Conservation (phyloP, 2,329 filamentous ascomycete genomes). For the Tolypocladium paradoxum region DNA sequence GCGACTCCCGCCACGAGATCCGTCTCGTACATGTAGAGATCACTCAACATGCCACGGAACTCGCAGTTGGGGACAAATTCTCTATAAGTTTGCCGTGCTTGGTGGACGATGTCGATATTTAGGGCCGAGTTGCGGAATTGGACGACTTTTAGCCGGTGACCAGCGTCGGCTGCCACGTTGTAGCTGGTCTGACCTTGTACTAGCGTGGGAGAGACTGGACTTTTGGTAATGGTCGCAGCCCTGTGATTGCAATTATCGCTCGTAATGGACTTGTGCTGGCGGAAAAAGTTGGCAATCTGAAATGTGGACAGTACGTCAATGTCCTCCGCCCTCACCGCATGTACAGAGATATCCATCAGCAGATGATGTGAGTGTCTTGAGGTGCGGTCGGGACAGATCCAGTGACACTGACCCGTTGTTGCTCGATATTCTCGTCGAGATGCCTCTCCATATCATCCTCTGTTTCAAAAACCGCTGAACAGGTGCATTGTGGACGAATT, state of each 20-base stretch:
- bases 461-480: background rate
- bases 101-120: slow-evolving; percentile 4
- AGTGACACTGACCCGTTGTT: background rate
- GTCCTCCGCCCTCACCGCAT: slow-evolving; percentile 1
- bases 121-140: slow-evolving; percentile 9
- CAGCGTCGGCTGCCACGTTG: slow-evolving; percentile 5
- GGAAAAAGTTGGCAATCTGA: slow-evolving; percentile 7
- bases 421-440: background rate
- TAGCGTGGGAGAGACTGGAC: slow-evolving; percentile 6
- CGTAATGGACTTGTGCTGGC: background rate
- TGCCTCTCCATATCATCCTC: background rate
- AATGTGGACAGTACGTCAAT: slow-evolving; percentile 3
- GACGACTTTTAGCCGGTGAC: slow-evolving; percentile 3
- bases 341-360: slow-evolving; percentile 4
- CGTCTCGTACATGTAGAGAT: slow-evolving; percentile 6
- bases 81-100: slow-evolving; percentile 5
- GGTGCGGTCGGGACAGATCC: background rate
- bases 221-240: slow-evolving; percentile 2
- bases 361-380: background rate
- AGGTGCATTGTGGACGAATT: background rate
- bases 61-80: slow-evolving; percentile 6
- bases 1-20: slow-evolving; percentile 6
- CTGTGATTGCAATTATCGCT: slow-evolving; percentile 6
- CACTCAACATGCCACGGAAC: slow-evolving; percentile 3
- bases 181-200: slow-evolving; percentile 11